These are phyloP conservation scores for Umbelopsis sp. DNA, from an alignment of 192 early-diverging fungal genomes.

Conservation along the genomic window DNA sequence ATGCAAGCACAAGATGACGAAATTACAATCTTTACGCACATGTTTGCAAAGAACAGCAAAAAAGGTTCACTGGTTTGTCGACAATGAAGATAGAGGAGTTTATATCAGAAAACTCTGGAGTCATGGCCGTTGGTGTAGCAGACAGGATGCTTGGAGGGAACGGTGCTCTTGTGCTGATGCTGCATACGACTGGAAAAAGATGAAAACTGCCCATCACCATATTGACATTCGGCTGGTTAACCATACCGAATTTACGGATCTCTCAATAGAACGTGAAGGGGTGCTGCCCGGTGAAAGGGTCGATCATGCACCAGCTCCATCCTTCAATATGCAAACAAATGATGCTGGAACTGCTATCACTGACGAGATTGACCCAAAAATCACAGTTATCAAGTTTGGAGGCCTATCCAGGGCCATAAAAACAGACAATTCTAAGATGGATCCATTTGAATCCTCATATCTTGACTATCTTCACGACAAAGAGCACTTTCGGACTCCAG, in stretches of 20 bases:
- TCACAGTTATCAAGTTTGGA: background rate
- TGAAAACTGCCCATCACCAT: background rate
- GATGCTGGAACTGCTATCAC: background rate
- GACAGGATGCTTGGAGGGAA: constrained; percentile 7
- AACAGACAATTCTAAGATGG: background rate
- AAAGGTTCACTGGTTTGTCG: constrained; percentile 1
- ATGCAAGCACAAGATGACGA: background rate
- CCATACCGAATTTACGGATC: background rate
- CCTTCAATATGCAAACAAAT: background rate
- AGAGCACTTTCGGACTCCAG: background rate
- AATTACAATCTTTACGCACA: background rate
- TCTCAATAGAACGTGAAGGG: background rate
- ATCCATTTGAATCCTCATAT: constrained; percentile 1
- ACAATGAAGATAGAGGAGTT: background rate
- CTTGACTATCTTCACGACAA: background rate
- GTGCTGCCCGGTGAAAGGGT: background rate
- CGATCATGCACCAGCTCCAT: background rate
- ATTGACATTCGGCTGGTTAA: background rate
- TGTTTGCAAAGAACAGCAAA: background rate
- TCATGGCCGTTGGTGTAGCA: background rate
- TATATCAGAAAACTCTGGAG: constrained; percentile 9
- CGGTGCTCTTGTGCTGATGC: background rate
- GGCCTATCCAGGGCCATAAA: background rate
- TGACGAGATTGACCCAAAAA: background rate
- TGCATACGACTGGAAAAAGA: background rate